A percentile compares a stretch with the other conserved stretches of the same genome.
These are phyloP conservation scores for Elsinoe batatas DNA, from an alignment of 2,329 filamentous ascomycete genomes.

Conservation along the genomic window DNA sequence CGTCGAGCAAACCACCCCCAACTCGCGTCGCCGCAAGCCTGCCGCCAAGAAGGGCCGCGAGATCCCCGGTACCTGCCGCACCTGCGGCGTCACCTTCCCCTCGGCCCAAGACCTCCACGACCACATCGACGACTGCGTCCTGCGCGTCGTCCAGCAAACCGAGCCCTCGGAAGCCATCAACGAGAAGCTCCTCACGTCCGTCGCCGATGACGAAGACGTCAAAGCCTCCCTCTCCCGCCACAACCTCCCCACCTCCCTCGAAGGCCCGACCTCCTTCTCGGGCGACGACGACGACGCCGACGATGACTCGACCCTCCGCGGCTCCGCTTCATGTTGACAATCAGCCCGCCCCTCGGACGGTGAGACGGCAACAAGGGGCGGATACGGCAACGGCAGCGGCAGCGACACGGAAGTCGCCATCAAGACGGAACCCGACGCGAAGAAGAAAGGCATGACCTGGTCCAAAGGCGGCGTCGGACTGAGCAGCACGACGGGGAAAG, in stretches of 20 bases:
- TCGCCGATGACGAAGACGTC: constrained; percentile 50
- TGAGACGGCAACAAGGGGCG: constrained; percentile 25
- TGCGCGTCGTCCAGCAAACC: constrained; percentile 52
- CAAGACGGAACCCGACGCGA: constrained; percentile 26
- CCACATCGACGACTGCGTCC: constrained; percentile 67
- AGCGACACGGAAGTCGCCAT: constrained; percentile 21
- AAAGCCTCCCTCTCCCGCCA: constrained; percentile 50
- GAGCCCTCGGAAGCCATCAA: constrained; percentile 50
- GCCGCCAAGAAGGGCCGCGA: constrained; percentile 54
- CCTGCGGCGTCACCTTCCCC: constrained; percentile 73
- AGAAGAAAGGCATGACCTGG: constrained; percentile 62
- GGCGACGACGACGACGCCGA: constrained; percentile 50
- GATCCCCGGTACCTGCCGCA: constrained; percentile 80
- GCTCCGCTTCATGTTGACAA: constrained; percentile 34
- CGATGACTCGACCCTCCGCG: constrained; percentile 37
- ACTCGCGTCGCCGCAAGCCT: constrained; percentile 67
- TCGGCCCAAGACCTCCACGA: constrained; percentile 96
- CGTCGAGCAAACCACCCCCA: constrained; percentile 86
- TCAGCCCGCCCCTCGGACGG: constrained; percentile 42
- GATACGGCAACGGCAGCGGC: constrained; percentile 33
- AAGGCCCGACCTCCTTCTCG: constrained; percentile 36
- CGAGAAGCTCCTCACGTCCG: constrained; percentile 45
- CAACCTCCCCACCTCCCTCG: constrained; percentile 41
- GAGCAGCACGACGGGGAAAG: constrained; percentile 40
- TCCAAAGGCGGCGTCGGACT: constrained; percentile 62